These are phyloP conservation scores for Misopates orontium DNA, from an alignment of 257 asterid genomes.

Conservation along the genomic window DNA sequence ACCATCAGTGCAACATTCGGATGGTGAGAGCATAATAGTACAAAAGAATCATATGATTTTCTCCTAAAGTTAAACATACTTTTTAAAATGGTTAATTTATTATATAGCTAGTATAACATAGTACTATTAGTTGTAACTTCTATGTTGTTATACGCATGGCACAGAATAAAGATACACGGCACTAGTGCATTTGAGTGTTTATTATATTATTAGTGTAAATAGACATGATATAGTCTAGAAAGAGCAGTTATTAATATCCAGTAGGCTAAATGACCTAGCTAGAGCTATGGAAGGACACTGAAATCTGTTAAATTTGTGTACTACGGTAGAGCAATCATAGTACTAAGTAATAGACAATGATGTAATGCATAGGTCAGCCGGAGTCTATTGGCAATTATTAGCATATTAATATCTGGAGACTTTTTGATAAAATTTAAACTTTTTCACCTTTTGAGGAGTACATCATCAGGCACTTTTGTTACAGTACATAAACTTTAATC, in stretches of 20 bases:
- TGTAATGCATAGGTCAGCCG: slow-evolving; percentile 13
- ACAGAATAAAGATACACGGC: no score
- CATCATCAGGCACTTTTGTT: slow-evolving; percentile 30
- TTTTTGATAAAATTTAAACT: slow-evolving; percentile 23
- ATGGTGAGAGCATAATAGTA: no score
- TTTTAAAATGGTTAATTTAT: no score
- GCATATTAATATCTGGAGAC: slow-evolving; percentile 16
- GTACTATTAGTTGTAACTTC: background rate
- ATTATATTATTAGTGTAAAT: no score
- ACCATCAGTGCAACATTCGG: no score
- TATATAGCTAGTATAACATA: no score
- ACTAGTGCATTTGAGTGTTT: no score
- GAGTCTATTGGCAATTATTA: background rate
- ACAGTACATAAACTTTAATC: slow-evolving; percentile 39
- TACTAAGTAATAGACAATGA: background rate
- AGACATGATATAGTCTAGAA: slow-evolving; percentile 23
- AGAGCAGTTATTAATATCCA: slow-evolving; percentile 7
- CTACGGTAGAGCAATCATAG: slow-evolving; percentile 7
- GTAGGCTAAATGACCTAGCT: slow-evolving; percentile 13
- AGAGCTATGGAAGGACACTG: slow-evolving; percentile 15
- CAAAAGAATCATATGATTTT: no score
- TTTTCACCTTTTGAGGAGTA: slow-evolving; percentile 49
- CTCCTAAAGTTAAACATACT: no score
- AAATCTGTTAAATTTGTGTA: slow-evolving; percentile 3
- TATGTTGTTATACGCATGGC: background rate